Evolutionary conservation across 306 rosid species (phyloP), one percentile per base, ranked within the genome.

Genomic region (Quercus ilex): DNA sequence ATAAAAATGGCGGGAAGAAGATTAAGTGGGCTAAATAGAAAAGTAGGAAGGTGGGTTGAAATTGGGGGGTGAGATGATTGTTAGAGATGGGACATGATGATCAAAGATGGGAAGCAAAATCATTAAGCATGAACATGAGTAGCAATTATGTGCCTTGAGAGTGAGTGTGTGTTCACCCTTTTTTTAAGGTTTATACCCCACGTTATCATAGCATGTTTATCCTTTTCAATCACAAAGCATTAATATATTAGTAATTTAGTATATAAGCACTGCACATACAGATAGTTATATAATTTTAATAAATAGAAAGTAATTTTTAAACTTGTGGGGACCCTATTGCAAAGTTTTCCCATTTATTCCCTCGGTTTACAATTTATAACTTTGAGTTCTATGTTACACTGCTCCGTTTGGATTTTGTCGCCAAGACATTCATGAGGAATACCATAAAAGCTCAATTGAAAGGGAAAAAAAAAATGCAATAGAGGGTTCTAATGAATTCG

Each of bases 91-190:
- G 79, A 70, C 86, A 81, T 73, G 86, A 86, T 91, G 86, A 83
- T 81, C 85, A 71, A 41, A 77, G 79, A 84, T 86, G 85, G 90
- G 87, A 83, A 83, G 83, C 92, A 91, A 85, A 87, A 91, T 91
- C 74, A 91, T 87, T 74, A 89, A 74, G 91, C 96, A 82, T 86
- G 90, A 91, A 85, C 87, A 84, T 84, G 79, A 86, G 64, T 74
- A 58, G 88, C 85, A 86, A 90, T 90, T 82, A 90, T 89, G 82
- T 57, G 82, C 78, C 90, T 79, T 85, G 85, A 87, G 89, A 91
- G 90, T 86, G 84, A 80, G 90, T 84, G 89, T 80, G 46, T 69
- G 71, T 33, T 58, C 68, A 64, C 46, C 55, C 19, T 65, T 17
- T 23, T 60, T 53, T 74, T 79, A 38, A 35, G 51, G 15, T 67